Base-by-base conservation (phyloP, 345 rosid species). In the Brassica carinata region DNA sequence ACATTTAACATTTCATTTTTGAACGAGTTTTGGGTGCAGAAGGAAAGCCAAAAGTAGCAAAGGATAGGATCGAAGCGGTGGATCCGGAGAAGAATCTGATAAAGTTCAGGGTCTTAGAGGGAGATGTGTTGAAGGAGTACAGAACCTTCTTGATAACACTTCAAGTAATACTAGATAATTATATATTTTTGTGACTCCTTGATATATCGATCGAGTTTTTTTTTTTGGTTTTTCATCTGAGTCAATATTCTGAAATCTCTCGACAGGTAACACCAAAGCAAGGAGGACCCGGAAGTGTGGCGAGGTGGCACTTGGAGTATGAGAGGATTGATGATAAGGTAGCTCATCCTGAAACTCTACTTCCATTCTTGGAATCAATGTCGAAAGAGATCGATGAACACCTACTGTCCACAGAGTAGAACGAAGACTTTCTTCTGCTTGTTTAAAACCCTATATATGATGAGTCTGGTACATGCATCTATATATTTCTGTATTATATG, bases 11-110 rank as follows among this genome's bases (percentile, higher is more conserved):
- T 40, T 40, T 40, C 48, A 40, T 40, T 3, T 40, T 10, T 9
- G 48, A 40, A 40, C 48, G 5, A 23, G 5, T 59, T 40, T 59
- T 61, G 30, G 14, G 38, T 55, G 77, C 59, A 80, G 83, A 75
- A 34, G 83, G 83, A 17, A 7, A 74, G 48, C n/a, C 64, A 66
- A 62, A 70, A 15, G 79, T 80, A 14, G 59, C 64, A 7, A 80
- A 75, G 14, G 75, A 80, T 5, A 69, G 70, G 65, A 75, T 81
- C 15, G 73, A 75, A 30, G 48, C 10, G 14, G 55, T 80, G 58
- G 78, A 68, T 18, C 67, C 79, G 3, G 73, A 81, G 71, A 81
- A 71, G 63, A 74, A 65, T n/a, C 51, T 64, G 30, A 33, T 64
- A 17, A 43, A 27, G 31, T 64, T n/a, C 57, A 74, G 71, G 51